A percentile compares a stretch with the other conserved stretches of the same genome.
Conservation (phyloP, 179 eudicot species). For the Silene coronaria region DNA sequence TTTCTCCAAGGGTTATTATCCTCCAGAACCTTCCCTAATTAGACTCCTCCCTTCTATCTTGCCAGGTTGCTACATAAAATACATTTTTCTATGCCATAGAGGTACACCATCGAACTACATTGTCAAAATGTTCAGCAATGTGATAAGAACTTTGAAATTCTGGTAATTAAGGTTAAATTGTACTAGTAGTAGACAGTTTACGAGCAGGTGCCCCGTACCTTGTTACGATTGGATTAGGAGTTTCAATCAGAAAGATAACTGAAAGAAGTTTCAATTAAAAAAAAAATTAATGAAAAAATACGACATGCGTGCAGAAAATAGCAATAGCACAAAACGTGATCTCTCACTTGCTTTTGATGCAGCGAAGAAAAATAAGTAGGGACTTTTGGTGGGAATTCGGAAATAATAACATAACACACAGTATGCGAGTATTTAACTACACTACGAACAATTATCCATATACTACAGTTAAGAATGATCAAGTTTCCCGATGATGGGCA, state of each 20-base stretch:
- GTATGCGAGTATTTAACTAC: background rate
- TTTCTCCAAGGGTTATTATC: too few species aligned
- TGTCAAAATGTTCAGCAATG: background rate
- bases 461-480: background rate
- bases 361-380: too few species aligned
- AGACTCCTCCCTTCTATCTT: too few species aligned
- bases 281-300: too few species aligned
- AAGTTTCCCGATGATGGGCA: background rate
- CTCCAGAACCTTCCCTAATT: too few species aligned
- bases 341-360: too few species aligned
- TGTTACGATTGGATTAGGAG: background rate
- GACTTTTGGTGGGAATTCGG: background rate
- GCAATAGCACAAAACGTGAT: background rate
- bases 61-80: too few species aligned
- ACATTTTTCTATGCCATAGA: too few species aligned
- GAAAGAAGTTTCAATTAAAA: too few species aligned
- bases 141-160: background rate
- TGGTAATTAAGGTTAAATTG: background rate
- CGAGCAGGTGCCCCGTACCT: background rate
- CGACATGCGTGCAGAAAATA: background rate
- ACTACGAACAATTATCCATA: background rate
- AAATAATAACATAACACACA: background rate
- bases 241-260: too few species aligned
- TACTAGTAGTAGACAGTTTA: background rate
- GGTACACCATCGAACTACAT: background rate